Evolutionary conservation across 176 grass and related monocot species (phyloP).

Genomic region (Oryza officinalis): DNA sequence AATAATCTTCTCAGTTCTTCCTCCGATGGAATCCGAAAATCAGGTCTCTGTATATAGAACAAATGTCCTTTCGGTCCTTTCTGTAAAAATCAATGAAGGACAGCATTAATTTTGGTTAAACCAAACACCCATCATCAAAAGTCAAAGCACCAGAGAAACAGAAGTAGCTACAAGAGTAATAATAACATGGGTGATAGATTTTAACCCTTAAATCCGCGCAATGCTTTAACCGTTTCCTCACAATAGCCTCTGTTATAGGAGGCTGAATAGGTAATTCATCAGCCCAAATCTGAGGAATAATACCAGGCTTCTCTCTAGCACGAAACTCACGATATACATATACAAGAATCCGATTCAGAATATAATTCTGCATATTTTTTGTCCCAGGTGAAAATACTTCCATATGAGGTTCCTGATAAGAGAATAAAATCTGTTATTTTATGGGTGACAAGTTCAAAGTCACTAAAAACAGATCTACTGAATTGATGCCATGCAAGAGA

Average conservation of each 20-base stretch:
- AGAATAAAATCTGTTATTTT: constrained; percentile 33
- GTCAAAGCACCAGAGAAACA: background rate
- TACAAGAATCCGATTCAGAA: constrained; percentile 78
- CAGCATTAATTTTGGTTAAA: constrained; percentile 30
- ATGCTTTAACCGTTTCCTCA: constrained; percentile 82
- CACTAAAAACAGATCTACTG: constrained; percentile 16
- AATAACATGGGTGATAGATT: constrained; percentile 14
- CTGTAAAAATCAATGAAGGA: constrained; percentile 51
- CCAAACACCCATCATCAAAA: background rate
- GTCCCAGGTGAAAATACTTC: constrained; percentile 76
- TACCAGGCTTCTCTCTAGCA: constrained; percentile 75
- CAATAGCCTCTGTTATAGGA: constrained; percentile 73
- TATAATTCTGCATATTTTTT: constrained; percentile 78
- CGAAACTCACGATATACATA: constrained; percentile 91
- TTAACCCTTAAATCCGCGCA: constrained; percentile 86
- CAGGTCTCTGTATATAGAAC: constrained; percentile 63
- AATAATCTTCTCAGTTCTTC: constrained; percentile 86
- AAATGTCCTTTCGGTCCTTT: constrained; percentile 63
- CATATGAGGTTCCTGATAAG: constrained; percentile 90
- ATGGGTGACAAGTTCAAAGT: constrained; percentile 8
- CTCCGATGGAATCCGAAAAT: constrained; percentile 88
- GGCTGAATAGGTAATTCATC: constrained; percentile 83
- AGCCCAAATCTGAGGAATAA: constrained; percentile 61
- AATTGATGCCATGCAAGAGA: constrained; percentile 24
- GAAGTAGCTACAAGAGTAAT: background rate